A percentile compares a stretch with the other conserved stretches of the same genome.
These are phyloP conservation scores for Dactylellina sp. DNA, from an alignment of 2,329 filamentous ascomycete genomes.

Conservation along the genomic window DNA sequence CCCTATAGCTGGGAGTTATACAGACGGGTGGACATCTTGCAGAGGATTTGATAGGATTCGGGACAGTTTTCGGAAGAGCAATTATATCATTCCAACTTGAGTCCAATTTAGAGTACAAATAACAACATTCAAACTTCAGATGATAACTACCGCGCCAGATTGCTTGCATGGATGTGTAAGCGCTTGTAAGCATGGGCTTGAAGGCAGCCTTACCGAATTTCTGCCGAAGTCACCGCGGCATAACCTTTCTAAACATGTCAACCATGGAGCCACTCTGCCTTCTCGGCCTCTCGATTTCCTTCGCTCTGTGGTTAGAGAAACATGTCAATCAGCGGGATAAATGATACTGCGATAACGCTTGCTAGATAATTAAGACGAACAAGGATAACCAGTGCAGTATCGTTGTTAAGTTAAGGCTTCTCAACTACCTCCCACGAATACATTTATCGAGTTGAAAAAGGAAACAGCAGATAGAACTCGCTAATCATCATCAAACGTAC, in stretches of 20 bases:
- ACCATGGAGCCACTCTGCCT: conserved; percentile 44
- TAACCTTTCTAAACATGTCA: background rate
- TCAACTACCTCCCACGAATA: conserved; percentile 14
- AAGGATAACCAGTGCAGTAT: conserved; percentile 30
- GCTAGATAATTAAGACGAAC: conserved; percentile 37
- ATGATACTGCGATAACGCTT: conserved; percentile 31
- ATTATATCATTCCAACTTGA: background rate
- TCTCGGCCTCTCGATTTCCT: conserved; percentile 45
- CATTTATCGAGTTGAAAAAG: background rate
- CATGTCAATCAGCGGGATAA: conserved; percentile 28
- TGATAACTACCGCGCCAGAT: conserved; percentile 24
- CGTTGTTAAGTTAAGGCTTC: conserved; percentile 19
- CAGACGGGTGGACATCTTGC: conserved; percentile 5
- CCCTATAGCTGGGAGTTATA: background rate
- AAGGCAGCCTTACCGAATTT: background rate
- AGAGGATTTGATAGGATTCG: background rate
- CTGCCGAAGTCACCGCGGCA: background rate
- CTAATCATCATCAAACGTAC: conserved; percentile 7
- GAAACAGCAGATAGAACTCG: background rate
- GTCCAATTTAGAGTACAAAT: background rate
- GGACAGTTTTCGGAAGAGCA: background rate
- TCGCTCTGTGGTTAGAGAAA: conserved; percentile 20
- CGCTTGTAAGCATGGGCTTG: conserved; percentile 37
- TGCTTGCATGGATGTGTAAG: conserved; percentile 32
- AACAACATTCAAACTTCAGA: background rate